Evolutionary conservation across 148 eudicot species (phyloP).

Genomic region (Diospyros kaki): DNA sequence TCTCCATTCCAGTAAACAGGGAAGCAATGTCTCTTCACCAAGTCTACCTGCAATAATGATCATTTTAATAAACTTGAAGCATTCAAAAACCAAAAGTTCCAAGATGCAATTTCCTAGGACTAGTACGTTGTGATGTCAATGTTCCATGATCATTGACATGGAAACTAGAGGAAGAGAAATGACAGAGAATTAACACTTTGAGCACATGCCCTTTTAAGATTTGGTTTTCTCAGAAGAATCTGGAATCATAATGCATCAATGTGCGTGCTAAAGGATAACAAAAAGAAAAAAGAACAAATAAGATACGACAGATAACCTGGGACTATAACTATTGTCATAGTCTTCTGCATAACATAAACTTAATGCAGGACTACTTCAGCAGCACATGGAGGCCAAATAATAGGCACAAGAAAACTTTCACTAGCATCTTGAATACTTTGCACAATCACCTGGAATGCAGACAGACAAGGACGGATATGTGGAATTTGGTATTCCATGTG

Average conservation of each 20-base stretch:
- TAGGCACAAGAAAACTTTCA: background rate
- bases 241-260: background rate
- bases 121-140: background rate
- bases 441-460: no score
- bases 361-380: background rate
- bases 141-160: background rate
- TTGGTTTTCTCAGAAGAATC: background rate
- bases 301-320: background rate
- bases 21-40: slow-evolving; percentile 75
- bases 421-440: background rate
- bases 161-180: background rate
- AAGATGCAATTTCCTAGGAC: background rate
- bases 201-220: background rate
- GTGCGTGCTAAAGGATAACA: background rate
- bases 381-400: background rate
- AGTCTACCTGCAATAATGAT: slow-evolving; percentile 66
- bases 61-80: background rate
- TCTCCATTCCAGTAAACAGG: slow-evolving; percentile 99
- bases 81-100: background rate
- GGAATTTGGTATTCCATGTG: no score
- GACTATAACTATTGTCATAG: no score
- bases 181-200: background rate
- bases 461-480: no score
- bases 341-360: background rate
- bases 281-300: background rate